Evolutionary conservation across 169 alveolate genomes (phyloP), one percentile per base, ranked within the genome.

Genomic region (Plasmodium inui): DNA sequence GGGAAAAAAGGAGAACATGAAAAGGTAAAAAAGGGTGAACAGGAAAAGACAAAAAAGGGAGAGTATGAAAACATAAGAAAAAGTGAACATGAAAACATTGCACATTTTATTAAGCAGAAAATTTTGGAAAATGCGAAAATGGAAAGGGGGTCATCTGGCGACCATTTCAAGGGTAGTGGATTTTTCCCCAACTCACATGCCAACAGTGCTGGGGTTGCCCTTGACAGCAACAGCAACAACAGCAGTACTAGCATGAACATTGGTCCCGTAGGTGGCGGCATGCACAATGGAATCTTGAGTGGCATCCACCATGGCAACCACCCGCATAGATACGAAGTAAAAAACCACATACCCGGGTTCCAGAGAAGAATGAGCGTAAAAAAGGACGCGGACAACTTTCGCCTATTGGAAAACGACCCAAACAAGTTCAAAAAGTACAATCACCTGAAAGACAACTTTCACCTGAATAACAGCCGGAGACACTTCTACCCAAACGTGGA

Each of bases 361-460:
- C 67, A 61, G 26, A 61, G 41, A 61, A 84, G 53, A 84, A 30
- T 84, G 34, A 22, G 32, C 34, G 89, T 44, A 28, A 89, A 79
- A 44, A 89, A 34, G 32, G 89, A 41, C 44, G 32, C n/a, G 80
- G 41, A 57, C 5, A 41, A 78, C 50, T 61, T 28, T 22, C 39
- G 44, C 26, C 67, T 72, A 79, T 28, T 89, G 34, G 74, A 78
- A 50, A 89, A 73, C 73, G 73, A 89, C 19, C 30, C 90, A 41
- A 79, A 44, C 57, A 89, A 89, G 46, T 78, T 30, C 14, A 89
- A 89, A 57, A 89, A 89, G 76, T 89, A 89, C 72, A 89, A 89
- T 30, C 80, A 89, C 44, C 82, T 89, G 82, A 89, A 89, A 30
- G 94, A 89, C 14, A 89, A 79, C 53, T 89, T 89, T 79, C 82